Percentiles rank a stretch among this genome's conserved stretches.
These are phyloP conservation scores for Leccinum ponderosum DNA, from an alignment of 1,284 basidiomycete genomes.

Conservation along the genomic window DNA sequence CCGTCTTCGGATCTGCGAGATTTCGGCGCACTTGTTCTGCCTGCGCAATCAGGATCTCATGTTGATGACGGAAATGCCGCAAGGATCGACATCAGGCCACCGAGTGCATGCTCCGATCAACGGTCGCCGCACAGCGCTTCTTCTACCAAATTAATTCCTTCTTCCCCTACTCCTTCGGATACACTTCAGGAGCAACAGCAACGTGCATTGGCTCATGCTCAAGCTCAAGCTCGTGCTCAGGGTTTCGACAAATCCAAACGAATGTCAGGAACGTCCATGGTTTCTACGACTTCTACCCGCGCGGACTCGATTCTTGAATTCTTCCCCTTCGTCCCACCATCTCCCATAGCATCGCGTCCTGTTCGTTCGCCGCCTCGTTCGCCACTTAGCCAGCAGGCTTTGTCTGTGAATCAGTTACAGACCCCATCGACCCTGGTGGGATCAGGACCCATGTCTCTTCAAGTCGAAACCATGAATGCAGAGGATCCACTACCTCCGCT, in stretches of 20 bases:
- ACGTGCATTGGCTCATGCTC: conserved; percentile 52
- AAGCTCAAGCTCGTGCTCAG: conserved; percentile 58
- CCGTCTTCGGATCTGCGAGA: conserved; percentile 42
- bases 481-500: conserved; percentile 41
- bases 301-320: conserved; percentile 81
- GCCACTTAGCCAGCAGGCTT: conserved; percentile 60
- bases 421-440: conserved; percentile 32
- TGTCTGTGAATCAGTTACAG: conserved; percentile 37
- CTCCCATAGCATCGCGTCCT: conserved; percentile 76
- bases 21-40: conserved; percentile 39
- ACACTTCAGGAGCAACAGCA: conserved; percentile 64
- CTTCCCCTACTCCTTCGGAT: conserved; percentile 36
- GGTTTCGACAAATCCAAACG: conserved; percentile 47
- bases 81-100: conserved; percentile 59
- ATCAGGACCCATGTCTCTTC: conserved; percentile 12
- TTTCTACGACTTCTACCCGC: conserved; percentile 64
- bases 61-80: conserved; percentile 65
- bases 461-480: conserved; percentile 11
- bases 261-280: conserved; percentile 61
- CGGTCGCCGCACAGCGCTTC: conserved; percentile 56
- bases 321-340: conserved; percentile 84
- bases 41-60: conserved; percentile 60
- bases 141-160: conserved; percentile 57
- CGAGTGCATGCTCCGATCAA: conserved; percentile 38
- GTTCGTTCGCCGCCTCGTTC: conserved; percentile 72